Conservation (phyloP, 176 grass and related monocot genomes). For the Oryza brachyantha region DNA sequence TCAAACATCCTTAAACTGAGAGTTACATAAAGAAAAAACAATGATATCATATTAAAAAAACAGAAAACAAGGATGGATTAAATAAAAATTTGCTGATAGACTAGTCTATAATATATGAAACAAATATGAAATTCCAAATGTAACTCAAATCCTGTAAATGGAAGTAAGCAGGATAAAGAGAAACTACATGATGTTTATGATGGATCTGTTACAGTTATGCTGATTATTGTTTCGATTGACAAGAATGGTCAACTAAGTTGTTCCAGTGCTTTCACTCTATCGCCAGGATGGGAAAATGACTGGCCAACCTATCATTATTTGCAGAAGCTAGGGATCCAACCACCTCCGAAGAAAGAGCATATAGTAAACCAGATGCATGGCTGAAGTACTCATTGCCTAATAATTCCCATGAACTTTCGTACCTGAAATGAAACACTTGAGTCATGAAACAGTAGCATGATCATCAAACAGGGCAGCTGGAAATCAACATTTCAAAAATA, state of each 20-base stretch:
- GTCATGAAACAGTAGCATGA: slow-evolving; percentile 12
- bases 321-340: slow-evolving; percentile 62
- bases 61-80: background rate
- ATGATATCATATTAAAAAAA: background rate
- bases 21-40: slow-evolving; percentile 20
- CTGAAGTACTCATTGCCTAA: slow-evolving; percentile 85
- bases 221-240: background rate
- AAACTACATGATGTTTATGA: background rate
- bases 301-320: slow-evolving; percentile 73
- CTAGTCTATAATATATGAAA: background rate
- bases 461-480: background rate
- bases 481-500: background rate
- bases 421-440: slow-evolving; percentile 51
- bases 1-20: slow-evolving; percentile 93
- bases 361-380: slow-evolving; percentile 81
- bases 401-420: slow-evolving; percentile 84
- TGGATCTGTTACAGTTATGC: background rate
- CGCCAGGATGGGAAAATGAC: background rate
- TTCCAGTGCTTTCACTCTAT: background rate
- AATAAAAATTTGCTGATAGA: background rate
- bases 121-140: background rate
- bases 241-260: slow-evolving; percentile 19
- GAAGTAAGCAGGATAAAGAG: background rate
- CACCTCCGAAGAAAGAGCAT: slow-evolving; percentile 85
- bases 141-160: background rate